A percentile compares a stretch with the other conserved stretches of the same genome.
These are phyloP conservation scores for Exophiala phaeomuriformis DNA, from an alignment of 2,329 filamentous ascomycete genomes.

Conservation along the genomic window DNA sequence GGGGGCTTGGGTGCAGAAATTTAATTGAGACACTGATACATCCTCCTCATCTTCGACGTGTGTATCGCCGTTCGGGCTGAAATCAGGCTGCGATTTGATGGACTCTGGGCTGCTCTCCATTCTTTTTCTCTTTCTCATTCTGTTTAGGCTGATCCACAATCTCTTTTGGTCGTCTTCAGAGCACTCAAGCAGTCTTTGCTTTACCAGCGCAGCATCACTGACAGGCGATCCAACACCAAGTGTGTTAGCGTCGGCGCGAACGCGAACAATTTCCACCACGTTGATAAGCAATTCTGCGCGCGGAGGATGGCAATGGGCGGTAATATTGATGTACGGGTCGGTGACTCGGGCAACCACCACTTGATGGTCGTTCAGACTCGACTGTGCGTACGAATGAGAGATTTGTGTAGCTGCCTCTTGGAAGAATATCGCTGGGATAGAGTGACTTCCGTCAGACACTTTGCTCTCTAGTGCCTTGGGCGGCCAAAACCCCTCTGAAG, in stretches of 20 bases:
- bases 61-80: background rate
- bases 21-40: constrained; percentile 1
- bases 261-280: background rate
- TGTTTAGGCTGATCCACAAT: background rate
- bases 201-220: background rate
- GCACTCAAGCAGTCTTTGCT: background rate
- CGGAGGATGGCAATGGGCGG: constrained; percentile 3
- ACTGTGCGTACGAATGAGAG: background rate
- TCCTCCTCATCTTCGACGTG: constrained; percentile 1
- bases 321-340: constrained; percentile 3
- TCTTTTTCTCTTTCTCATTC: background rate
- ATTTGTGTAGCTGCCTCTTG: background rate
- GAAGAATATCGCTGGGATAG: constrained; percentile 6
- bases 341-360: constrained; percentile 2
- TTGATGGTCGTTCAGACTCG: background rate
- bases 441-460: constrained; percentile 11
- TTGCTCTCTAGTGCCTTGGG: background rate
- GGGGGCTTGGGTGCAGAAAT: constrained; percentile 4
- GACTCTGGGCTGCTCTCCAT: constrained; percentile 6
- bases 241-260: background rate
- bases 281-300: background rate
- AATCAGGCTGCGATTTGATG: constrained; percentile 9
- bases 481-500: background rate
- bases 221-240: background rate
- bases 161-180: background rate